Conservation (phyloP, 768 basidiomycete species). For the Boletus speciosus region DNA sequence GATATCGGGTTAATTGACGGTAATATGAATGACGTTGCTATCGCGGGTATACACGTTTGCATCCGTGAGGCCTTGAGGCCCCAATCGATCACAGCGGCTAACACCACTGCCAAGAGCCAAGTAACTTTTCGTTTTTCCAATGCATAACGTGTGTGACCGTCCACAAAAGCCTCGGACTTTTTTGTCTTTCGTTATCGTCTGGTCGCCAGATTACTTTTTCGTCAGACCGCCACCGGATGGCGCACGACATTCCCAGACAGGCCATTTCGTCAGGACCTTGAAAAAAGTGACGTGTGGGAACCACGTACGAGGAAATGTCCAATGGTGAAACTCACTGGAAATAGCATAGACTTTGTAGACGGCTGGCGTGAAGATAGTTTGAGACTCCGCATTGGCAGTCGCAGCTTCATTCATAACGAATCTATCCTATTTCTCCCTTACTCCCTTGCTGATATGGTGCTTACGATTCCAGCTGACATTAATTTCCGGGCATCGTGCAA, state of each 20-base stretch:
- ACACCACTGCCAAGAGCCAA: background rate
- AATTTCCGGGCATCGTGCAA: background rate
- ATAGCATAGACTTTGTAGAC: background rate
- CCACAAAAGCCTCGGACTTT: background rate
- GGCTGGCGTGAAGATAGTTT: too few species aligned
- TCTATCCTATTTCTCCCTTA: too few species aligned
- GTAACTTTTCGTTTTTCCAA: constrained; percentile 12
- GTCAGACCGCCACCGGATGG: background rate
- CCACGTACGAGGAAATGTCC: too few species aligned
- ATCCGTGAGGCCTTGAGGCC: background rate
- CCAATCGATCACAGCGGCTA: background rate
- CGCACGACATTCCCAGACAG: background rate
- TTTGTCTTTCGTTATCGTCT: background rate
- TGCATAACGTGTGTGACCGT: background rate
- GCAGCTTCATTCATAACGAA: too few species aligned
- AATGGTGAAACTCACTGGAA: background rate
- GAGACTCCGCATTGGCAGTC: too few species aligned
- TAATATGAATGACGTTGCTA: background rate
- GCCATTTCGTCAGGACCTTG: too few species aligned
- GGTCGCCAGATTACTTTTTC: too few species aligned
- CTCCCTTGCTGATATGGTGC: background rate
- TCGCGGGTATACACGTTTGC: background rate
- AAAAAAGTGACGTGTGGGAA: too few species aligned
- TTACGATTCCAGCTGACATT: background rate
- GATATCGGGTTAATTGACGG: background rate